Base-by-base conservation (phyloP, 768 basidiomycete genomes). In the Arthromyces matolae region DNA sequence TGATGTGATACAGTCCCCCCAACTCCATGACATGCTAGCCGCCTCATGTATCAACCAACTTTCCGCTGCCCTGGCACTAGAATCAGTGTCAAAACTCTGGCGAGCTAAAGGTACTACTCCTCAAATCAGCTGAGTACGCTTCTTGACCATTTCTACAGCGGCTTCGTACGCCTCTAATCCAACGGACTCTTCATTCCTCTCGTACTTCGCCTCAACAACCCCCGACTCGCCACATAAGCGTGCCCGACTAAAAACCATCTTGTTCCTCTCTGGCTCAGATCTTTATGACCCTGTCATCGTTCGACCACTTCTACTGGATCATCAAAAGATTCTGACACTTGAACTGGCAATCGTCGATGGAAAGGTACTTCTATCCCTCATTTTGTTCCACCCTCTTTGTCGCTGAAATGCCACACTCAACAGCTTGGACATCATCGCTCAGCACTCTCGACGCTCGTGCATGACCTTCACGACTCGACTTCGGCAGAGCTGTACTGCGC, bases 401-500 rank as follows among this genome's bases (percentile, higher is more conserved):
- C 1, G 18, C 14, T 24, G 12, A 50, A 20, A 16, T 12, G 16
- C 32, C 20, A 22, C 43, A 4, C 31, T 22, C 29, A 14, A 12
- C n/a, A 49, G 81, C 70, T 78, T 18, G 75, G 72, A 16, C 69
- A 82, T 39, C 84, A 91, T 55, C 75, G 70, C 9, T 66, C 72
- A 16, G 89, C 86, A 0, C 75, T 97, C 1, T 64, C 77, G 6
- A 71, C 77, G 1, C 79, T 97, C 6, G 86, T 85, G 6, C 74
- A 81, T 50, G 76, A 79, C 29, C 67, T 96, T 8, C 76, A 77
- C 42, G 94, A 97, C 61, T 71, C 79, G 0, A 69, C 78, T 0
- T 87, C 90, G 2, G 90, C 93, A 0, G 91, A 95, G 61, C 77
- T 83, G 4, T 96, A 93, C 64, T 95, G 93, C 58, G 78, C 85